phyloP scores from a whole-genome alignment of 1,284 basidiomycete species.

The Ganoderma sinense region DNA sequence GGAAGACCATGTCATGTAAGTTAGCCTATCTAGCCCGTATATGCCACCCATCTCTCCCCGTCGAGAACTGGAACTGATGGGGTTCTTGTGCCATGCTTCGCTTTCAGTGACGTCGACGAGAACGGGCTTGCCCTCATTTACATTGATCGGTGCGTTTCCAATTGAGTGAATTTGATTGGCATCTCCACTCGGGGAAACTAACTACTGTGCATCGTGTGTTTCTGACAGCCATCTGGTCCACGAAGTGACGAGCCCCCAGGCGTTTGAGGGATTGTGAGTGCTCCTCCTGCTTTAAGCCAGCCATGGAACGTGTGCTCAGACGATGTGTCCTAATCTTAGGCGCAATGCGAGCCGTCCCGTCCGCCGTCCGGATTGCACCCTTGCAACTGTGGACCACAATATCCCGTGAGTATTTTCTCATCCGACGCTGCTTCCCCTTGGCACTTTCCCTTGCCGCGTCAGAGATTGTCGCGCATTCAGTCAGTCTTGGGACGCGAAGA shows the following conservation, averaged over 20 bases:
- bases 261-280: slow-evolving; percentile 91
- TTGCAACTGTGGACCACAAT: slow-evolving; percentile 96
- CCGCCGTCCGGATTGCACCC: slow-evolving; percentile 91
- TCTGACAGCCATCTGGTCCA: slow-evolving; percentile 86
- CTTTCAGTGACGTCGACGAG: slow-evolving; percentile 71
- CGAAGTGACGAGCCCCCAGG: slow-evolving; percentile 96
- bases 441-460: background rate
- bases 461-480: background rate
- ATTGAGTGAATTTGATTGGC: slow-evolving; percentile 13
- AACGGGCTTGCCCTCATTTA: slow-evolving; percentile 91
- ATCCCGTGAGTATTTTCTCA: slow-evolving; percentile 76
- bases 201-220: slow-evolving; percentile 8
- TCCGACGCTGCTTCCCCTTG: background rate
- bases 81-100: background rate
- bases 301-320: slow-evolving; percentile 10
- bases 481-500: slow-evolving; percentile 3
- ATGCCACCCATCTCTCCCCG: background rate
- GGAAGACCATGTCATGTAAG: slow-evolving; percentile 92
- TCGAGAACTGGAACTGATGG: background rate
- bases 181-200: slow-evolving; percentile 2
- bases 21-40: slow-evolving; percentile 36
- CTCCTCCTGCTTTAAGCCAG: background rate
- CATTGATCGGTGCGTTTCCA: slow-evolving; percentile 81
- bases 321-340: slow-evolving; percentile 44
- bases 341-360: slow-evolving; percentile 85